Evolutionary conservation across 306 rosid genomes (phyloP), one percentile per base, ranked within the genome.

Genomic region (Rosa rugosa): DNA sequence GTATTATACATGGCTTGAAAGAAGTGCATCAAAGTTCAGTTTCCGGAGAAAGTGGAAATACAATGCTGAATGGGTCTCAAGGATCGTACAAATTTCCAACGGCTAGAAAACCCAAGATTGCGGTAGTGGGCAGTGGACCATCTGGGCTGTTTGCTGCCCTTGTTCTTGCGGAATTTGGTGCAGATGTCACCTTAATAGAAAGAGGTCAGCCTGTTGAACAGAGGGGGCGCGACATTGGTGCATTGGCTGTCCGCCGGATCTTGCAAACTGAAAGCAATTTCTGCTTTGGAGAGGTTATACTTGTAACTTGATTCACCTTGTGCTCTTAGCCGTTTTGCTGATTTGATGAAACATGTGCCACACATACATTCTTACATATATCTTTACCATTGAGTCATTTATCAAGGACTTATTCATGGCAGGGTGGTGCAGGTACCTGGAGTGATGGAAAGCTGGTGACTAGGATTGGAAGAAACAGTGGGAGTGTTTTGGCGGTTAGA

Each of bases 381-480:
- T 50, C 4, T 13, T 73, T 75, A 41, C 42, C 42, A 75, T 76
- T 80, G 83, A 78, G 83, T 83, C 87, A 87, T 90, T 87, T 88
- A 85, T 91, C 80, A 75, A 81, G 87, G 89, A 95, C 97, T 95
- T 92, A 95, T 90, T 87, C 87, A 59, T 95, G 91, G 94, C 99
- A 95, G 97, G 98, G 98, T 95, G 99, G 99, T 88, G 99, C 99
- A 92, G 99, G 99, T 90, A 95, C 99, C 80, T 95, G 99, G 99
- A 95, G 99, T 87, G 99, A 95, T 86, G 99, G 99, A 69, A 92
- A 92, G 75, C 79, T 95, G 82, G 97, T 95, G 63, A 95, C 99
- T 59, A 90, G 98, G 86, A 95, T 95, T 77, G 99, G 99, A 79
- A 88, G 92, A 86, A 95, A 95, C 75, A 92, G 91, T 82, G 94